phyloP scores from a whole-genome alignment of 805 yeast genomes.

The Yarrowia sp. region DNA sequence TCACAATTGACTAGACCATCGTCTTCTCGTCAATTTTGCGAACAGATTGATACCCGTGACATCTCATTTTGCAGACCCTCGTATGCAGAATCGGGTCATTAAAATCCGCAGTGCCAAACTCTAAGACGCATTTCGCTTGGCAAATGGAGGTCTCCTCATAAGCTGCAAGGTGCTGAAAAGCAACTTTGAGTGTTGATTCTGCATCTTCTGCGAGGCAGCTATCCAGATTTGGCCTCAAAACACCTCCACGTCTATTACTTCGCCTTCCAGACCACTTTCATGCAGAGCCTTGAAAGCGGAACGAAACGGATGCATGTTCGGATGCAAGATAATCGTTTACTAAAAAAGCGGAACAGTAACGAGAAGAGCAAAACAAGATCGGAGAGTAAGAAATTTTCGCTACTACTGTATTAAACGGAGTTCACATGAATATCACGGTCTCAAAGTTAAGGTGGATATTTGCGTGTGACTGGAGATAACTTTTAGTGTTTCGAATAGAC shows the following conservation, averaged over 20 bases:
- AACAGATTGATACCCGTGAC: background rate
- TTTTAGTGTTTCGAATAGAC: background rate
- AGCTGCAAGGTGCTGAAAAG: too few species aligned
- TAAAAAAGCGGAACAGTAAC: too few species aligned
- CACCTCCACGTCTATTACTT: background rate
- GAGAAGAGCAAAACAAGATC: too few species aligned
- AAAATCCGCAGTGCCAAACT: background rate
- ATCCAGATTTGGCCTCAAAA: background rate
- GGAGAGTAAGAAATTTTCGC: too few species aligned
- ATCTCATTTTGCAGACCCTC: background rate
- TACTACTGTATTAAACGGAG: too few species aligned
- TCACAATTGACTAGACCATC: too few species aligned
- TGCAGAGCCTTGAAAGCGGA: background rate
- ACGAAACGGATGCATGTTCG: constrained; percentile 17
- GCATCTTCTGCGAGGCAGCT: background rate
- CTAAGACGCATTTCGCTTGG: background rate
- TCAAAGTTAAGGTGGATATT: background rate
- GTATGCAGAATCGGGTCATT: too few species aligned
- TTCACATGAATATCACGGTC: background rate
- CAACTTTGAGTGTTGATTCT: too few species aligned
- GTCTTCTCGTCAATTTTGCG: background rate
- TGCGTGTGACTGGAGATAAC: background rate
- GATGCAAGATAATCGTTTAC: constrained; percentile 16
- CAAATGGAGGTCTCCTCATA: background rate
- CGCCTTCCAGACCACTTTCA: too few species aligned